A percentile compares a stretch with the other conserved stretches of the same genome.
These are phyloP conservation scores for Fusarium illudens DNA, from an alignment of 2,329 filamentous ascomycete species.

Conservation along the genomic window DNA sequence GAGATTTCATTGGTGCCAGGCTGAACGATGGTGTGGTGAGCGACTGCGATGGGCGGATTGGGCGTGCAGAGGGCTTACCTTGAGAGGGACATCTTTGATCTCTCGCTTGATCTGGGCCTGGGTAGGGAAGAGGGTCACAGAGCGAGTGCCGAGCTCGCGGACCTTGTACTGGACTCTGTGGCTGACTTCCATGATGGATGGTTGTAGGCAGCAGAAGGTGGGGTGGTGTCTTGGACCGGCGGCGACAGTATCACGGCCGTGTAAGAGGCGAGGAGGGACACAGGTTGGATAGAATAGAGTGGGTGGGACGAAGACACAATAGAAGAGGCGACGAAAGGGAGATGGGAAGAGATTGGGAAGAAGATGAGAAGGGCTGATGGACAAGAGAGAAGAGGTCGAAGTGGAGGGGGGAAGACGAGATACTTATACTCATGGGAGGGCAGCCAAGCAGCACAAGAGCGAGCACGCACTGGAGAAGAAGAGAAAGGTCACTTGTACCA, in stretches of 20 bases:
- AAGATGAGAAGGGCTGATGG: conserved; percentile 9
- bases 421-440: conserved; percentile 37
- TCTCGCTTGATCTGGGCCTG: conserved; percentile 69
- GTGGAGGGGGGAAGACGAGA: conserved; percentile 24
- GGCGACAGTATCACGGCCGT: neutral
- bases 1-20: conserved; percentile 66
- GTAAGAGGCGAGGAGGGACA: neutral
- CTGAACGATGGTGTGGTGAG: conserved; percentile 39
- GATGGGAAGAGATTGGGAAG: neutral
- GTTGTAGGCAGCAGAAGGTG: neutral
- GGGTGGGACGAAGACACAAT: neutral
- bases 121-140: conserved; percentile 69
- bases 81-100: conserved; percentile 59
- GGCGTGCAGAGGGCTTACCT: conserved; percentile 26
- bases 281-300: neutral
- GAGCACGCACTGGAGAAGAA: neutral
- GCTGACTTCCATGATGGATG: conserved; percentile 48
- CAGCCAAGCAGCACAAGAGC: neutral
- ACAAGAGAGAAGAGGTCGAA: conserved; percentile 14
- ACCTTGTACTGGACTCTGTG: conserved; percentile 62
- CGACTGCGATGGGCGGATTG: neutral
- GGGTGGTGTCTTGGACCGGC: neutral
- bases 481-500: conserved; percentile 14
- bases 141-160: conserved; percentile 65
- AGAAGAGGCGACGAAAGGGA: neutral